phyloP scores from a whole-genome alignment of 352 stramenopile genomes.

The Globisporangium rhizosaccharum region DNA sequence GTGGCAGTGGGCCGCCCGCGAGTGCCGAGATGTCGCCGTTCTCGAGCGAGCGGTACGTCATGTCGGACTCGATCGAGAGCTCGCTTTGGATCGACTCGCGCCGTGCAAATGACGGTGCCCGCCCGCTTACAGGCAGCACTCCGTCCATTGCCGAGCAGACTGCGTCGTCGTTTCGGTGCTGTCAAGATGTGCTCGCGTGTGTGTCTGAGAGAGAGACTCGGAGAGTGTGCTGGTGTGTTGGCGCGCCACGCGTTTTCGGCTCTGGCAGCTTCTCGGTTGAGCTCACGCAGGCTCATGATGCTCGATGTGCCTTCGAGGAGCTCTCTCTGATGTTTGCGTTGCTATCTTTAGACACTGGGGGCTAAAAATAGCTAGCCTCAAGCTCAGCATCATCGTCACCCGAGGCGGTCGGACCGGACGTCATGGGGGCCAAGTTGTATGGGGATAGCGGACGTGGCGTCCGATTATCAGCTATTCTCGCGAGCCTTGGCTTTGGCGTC shows the following conservation, averaged over 20 bases:
- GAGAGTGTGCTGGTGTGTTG: not conserved
- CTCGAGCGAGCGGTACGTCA: slow-evolving; percentile 40
- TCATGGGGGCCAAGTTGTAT: too few relatives aligned
- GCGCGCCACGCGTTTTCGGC: not conserved
- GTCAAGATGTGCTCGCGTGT: not conserved
- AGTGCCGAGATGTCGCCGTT: slow-evolving; percentile 25
- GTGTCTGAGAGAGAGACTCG: not conserved
- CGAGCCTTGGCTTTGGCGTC: too few relatives aligned
- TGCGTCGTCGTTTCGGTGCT: not conserved
- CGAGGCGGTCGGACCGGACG: too few relatives aligned
- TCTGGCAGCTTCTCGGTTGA: not conserved
- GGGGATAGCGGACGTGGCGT: too few relatives aligned
- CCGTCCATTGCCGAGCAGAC: slow-evolving; percentile 6
- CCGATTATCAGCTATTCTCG: too few relatives aligned
- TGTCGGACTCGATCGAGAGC: slow-evolving; percentile 34
- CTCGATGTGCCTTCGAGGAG: too few relatives aligned
- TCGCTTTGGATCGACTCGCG: slow-evolving; percentile 34
- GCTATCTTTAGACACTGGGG: too few relatives aligned
- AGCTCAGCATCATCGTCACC: too few relatives aligned
- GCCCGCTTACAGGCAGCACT: slow-evolving; percentile 8
- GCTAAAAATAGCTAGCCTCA: too few relatives aligned
- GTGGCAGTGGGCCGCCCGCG: slow-evolving; percentile 2
- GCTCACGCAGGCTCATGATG: too few relatives aligned
- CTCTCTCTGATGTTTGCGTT: too few relatives aligned
- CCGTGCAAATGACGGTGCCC: slow-evolving; percentile 5